Evolutionary conservation across 768 basidiomycete species (phyloP), one percentile per base, ranked within the genome.

Genomic region (Dacryopinax primogenitus): DNA sequence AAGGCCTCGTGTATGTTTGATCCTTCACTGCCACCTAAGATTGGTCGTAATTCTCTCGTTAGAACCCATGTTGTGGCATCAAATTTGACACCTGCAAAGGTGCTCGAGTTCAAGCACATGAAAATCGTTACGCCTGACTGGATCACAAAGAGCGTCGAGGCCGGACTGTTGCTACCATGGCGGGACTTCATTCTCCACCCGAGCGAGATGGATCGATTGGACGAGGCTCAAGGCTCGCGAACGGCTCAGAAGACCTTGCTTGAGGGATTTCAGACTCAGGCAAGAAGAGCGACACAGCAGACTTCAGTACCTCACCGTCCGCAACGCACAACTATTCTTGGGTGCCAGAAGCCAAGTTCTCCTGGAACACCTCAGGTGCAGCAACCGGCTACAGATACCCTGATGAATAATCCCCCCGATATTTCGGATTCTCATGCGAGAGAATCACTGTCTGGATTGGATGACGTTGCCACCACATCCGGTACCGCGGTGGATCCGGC

Each of bases 11-110:
- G 85, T 91, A 72, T 65, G 86, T 80, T 1, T n/a, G 45, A 62
- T 33, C 62, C 18, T 37, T 26, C 13, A 11, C 63, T 51, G 15
- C n/a, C 63, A 23, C 0, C 32, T 26, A 21, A 64, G 7, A 65
- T 39, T 39, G 15, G 33, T 16, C 34, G 35, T 15, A 26, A 32
- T 69, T 15, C 58, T 35, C 21, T 62, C 3, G 23, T 21, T 70
- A 91, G 90, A 33, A 95, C 93, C 0, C 93, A 96, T 73, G 86
- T 99, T 69, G 79, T 99, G 62, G 95, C 96, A 2, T 88, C 87
- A 68, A 88, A 90, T 33, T 81, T 99, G 45, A 97, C 95, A 0
- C 87, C 91, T 0, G 84, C 86, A 41, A 99, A 98, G 76, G 82
- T 92, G 45, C 83, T 83, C 23, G 92, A 95, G 70, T 97, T 93